Evolutionary conservation across 495 filamentous ascomycete species (phyloP), one percentile per base, ranked within the genome.

Genomic region (Penicillium macrosclerotiorum): DNA sequence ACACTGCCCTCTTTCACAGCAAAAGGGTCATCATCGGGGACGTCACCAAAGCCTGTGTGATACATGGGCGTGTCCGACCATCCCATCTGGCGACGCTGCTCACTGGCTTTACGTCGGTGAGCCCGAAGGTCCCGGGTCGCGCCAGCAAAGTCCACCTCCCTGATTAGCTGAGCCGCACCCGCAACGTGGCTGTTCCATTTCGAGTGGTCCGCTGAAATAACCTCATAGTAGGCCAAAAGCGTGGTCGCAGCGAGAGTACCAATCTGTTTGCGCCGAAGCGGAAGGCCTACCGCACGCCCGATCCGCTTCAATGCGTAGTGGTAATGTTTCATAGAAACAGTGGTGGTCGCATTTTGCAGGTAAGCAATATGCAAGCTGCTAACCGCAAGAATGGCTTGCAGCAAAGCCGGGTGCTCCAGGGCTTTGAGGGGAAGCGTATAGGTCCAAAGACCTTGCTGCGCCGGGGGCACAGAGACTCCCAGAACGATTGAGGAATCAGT

Each of bases 161-260:
- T 81, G 24, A 97, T 68, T 16, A 98, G 75, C 42, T 92, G 84
- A 34, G 84, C 83, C 9, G 91, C 85, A 8, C 93, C 93, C 27
- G 85, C 79, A 48, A 97, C 74, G 60, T 98, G 93, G 42, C 82
- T 91, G 54, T 88, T 90, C 93, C 93, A 98, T 64, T 95, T 95
- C 38, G 86, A 80, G 57, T 96, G 93, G 54, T 98, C 93, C 12
- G 90, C 93, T 33, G 86, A 85, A 79, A 91, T 90, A 16, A 95
- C 88, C 62, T 97, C 93, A 58, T 95, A 98, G 57, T 88, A 98
- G 1, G 84, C 89, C 17, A 98, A 77, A 13, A 96, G 68, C n/a
- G 95, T 69, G 1, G 89, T 87, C 12, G 93, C 90, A 9, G 92
- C 90, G 12, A 98, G 72, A 0, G 92, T 96, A 0, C 88, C 83